Conservation (phyloP, 306 rosid species). For the Gillenia trifoliata region DNA sequence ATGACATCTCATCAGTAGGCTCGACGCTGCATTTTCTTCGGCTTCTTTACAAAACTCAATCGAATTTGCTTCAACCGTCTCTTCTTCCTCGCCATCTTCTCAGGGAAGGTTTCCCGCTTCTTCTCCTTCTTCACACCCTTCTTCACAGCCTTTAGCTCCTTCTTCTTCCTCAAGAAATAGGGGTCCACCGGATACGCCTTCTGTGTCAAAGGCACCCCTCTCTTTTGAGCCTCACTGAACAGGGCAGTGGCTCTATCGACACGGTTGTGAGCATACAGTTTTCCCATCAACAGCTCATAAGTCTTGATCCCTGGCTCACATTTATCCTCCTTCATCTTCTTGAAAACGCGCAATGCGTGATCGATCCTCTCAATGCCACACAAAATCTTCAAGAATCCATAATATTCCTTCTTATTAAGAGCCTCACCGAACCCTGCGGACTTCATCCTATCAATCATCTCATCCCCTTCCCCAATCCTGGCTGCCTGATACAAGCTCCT, state of each 20-base stretch:
- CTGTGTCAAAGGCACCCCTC: conserved; percentile 36
- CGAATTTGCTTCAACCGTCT: conserved; percentile 78
- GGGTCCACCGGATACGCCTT: conserved; percentile 58
- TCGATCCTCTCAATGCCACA: conserved; percentile 82
- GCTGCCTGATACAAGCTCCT: conserved; percentile 80
- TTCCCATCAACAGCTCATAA: conserved; percentile 65
- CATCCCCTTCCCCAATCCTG: conserved; percentile 77
- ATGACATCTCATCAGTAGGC: conserved; percentile 2
- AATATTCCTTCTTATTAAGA: conserved; percentile 61
- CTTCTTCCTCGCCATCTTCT: conserved; percentile 89
- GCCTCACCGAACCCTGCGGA: conserved; percentile 45
- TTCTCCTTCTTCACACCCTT: conserved; percentile 55
- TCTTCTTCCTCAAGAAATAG: conserved; percentile 44
- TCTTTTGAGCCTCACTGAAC: conserved; percentile 49
- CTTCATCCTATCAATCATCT: conserved; percentile 80
- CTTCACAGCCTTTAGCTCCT: conserved; percentile 39
- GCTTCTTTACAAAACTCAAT: conserved; percentile 74
- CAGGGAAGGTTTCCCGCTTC: conserved; percentile 76
- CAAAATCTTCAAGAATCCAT: conserved; percentile 56
- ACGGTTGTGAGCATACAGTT: conserved; percentile 55
- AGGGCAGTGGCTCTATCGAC: conserved; percentile 58
- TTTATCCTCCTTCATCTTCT: conserved; percentile 72
- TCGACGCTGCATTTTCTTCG: conserved; percentile 41
- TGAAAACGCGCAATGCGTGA: conserved; percentile 61
- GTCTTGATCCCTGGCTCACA: conserved; percentile 63